Evolutionary conservation across 2,329 filamentous ascomycete species (phyloP), one percentile per base, ranked within the genome.

Genomic region (Sclerotinia sclerotiorum): DNA sequence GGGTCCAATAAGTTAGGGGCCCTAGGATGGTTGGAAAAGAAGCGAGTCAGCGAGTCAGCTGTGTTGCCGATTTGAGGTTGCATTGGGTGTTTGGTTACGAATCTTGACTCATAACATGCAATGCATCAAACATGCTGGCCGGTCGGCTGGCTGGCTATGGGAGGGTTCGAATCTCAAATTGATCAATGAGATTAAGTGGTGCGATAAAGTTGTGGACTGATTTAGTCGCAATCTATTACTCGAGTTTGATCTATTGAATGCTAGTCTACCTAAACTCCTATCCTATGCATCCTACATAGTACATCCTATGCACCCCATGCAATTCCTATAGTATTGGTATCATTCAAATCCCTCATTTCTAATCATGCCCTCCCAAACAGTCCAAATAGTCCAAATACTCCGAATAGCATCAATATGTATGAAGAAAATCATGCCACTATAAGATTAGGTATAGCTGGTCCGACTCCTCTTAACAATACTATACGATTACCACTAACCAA

Each of bases 401-500:
- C 56, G 19, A 54, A 51, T 39, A 63, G 32, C 19, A 48, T 11
- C 65, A 42, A 17, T 66, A 58, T 51, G n/a, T 44, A 44, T 48
- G 32, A 54, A 67, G 29, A 42, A 51, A 32, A 62, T 68, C 21
- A 71, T 32, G 51, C 68, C 46, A 90, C 84, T 70, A 93, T 91
- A 74, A 94, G 79, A 78, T 93, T 88, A 27, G 89, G 88, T 65
- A 86, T 80, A 67, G 91, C 87, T n/a, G 89, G 87, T 0, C 93
- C 93, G 65, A 97, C 90, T 0, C 95, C 95, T 70, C 95, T 84
- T 65, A 99, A 76, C 75, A 99, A 78, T 32, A 98, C 93, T 72
- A 99, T 87, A 15, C 93, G 97, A 77, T 99, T 94, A 1, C 95
- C 95, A 73, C 87, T 94, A 72, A 87, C 87, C 69, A 96, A 82